These are phyloP conservation scores for Aspergillus sp. DNA, from an alignment of 2,329 filamentous ascomycete species.

Conservation along the genomic window DNA sequence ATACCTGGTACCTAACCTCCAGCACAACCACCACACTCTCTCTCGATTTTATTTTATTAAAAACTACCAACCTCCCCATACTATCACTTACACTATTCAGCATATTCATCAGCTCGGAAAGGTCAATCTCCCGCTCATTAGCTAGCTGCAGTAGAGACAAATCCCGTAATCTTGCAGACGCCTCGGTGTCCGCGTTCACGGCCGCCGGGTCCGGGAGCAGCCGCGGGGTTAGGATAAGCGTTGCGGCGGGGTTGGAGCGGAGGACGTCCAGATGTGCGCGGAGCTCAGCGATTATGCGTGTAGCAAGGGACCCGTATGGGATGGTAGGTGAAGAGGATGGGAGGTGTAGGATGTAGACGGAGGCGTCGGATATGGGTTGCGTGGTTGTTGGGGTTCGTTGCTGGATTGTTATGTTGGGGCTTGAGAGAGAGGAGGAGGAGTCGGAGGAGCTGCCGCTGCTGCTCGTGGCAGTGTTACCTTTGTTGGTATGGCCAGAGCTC, in stretches of 20 bases:
- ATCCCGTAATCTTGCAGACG: conserved; percentile 3
- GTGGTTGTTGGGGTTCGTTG: conserved; percentile 1
- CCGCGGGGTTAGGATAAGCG: conserved; percentile 29
- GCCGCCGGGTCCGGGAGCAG: not conserved
- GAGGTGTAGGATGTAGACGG: conserved; percentile 37
- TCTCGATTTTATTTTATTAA: conserved; percentile 2
- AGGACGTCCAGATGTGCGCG: conserved; percentile 34
- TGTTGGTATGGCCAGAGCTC: not conserved
- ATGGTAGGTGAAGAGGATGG: conserved; percentile 16
- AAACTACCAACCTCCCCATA: conserved; percentile 9
- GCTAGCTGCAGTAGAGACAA: conserved; percentile 5
- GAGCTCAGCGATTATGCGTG: conserved; percentile 28
- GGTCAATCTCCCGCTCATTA: conserved; percentile 5
- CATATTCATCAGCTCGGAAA: conserved; percentile 5
- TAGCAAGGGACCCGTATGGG: conserved; percentile 5
- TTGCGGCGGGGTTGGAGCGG: conserved; percentile 22
- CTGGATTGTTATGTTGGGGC: conserved; percentile 5
- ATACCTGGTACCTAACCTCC: conserved; percentile 7
- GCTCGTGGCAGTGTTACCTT: too few species aligned
- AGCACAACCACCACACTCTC: conserved; percentile 3
- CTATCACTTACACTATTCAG: conserved; percentile 1
- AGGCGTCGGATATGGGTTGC: conserved; percentile 24
- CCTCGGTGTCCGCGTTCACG: conserved; percentile 1
- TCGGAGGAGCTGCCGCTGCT: not conserved
- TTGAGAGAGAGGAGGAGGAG: not conserved